Conservation (phyloP, 2,329 filamentous ascomycete genomes). For the Diaporthe amygdali region DNA sequence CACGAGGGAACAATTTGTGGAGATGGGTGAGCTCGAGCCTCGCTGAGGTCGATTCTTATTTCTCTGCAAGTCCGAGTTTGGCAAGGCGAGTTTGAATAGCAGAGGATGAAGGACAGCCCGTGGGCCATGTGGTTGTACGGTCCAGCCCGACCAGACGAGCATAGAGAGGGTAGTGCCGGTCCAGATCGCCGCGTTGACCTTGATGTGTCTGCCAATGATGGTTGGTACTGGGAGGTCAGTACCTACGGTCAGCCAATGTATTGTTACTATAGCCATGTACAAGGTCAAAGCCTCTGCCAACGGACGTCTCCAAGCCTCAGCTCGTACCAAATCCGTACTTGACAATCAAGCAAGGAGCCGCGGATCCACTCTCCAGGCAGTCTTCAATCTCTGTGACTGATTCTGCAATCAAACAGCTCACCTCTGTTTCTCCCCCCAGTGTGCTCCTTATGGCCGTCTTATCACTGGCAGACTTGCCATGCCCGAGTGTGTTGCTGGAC, state of each 20-base stretch:
- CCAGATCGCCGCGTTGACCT: slow-evolving; percentile 2
- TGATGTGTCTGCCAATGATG: slow-evolving; percentile 14
- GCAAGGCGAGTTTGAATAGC: slow-evolving; percentile 21
- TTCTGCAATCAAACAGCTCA: slow-evolving; percentile 13
- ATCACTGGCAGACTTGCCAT: neutral
- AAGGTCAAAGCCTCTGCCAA: slow-evolving; percentile 16
- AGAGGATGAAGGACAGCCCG: slow-evolving; percentile 20
- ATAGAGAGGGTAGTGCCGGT: neutral
- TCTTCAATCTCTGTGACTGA: neutral
- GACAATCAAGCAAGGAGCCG: slow-evolving; percentile 27
- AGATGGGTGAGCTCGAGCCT: slow-evolving; percentile 38
- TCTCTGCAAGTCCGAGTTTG: slow-evolving; percentile 25
- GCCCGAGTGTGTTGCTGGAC: neutral
- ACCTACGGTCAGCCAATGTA: slow-evolving; percentile 15
- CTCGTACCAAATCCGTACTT: slow-evolving; percentile 20
- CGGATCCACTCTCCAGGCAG: slow-evolving; percentile 1
- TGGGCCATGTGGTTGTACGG: slow-evolving; percentile 23
- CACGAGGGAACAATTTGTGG: slow-evolving; percentile 38
- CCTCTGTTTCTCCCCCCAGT: neutral
- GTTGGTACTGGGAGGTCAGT: slow-evolving; percentile 22
- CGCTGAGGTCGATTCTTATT: slow-evolving; percentile 31
- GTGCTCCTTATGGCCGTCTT: neutral
- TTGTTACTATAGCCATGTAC: slow-evolving; percentile 15
- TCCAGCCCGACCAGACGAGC: slow-evolving; percentile 19
- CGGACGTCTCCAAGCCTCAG: slow-evolving; percentile 10